Evolutionary conservation across 1,284 basidiomycete species (phyloP).

Genomic region (Mycosarcoma maydis): DNA sequence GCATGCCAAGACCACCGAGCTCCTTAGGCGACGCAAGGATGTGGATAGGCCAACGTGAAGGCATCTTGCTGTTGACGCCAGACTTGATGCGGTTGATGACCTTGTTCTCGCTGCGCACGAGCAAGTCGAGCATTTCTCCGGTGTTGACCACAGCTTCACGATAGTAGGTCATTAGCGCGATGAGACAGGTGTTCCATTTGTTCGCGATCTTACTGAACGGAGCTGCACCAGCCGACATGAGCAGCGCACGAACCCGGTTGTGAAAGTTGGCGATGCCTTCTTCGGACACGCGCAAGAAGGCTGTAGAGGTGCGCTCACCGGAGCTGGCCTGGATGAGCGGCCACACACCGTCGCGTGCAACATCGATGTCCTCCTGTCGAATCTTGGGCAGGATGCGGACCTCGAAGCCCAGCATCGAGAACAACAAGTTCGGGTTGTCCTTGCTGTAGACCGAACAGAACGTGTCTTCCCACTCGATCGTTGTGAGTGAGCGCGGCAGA

Average conservation of each 20-base stretch:
- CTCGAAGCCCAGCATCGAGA: slow-evolving; percentile 98
- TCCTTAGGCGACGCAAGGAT: slow-evolving; percentile 72
- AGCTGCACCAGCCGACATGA: slow-evolving; percentile 98
- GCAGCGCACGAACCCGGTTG: slow-evolving; percentile 82
- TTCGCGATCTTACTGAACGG: slow-evolving; percentile 99
- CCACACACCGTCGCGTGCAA: slow-evolving; percentile 98
- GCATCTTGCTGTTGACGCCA: slow-evolving; percentile 98
- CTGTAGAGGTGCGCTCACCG: slow-evolving; percentile 96
- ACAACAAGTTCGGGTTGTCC: slow-evolving; percentile 96
- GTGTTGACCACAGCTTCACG: slow-evolving; percentile 99
- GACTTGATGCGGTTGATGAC: slow-evolving; percentile 98
- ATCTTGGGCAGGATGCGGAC: slow-evolving; percentile 95
- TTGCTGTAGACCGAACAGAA: slow-evolving; percentile 82
- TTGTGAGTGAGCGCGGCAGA: slow-evolving; percentile 91
- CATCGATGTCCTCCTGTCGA: slow-evolving; percentile 91
- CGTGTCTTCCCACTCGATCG: slow-evolving; percentile 85
- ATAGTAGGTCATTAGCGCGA: slow-evolving; percentile 86
- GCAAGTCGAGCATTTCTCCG: slow-evolving; percentile 76
- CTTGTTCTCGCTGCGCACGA: slow-evolving; percentile 67
- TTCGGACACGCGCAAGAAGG: slow-evolving; percentile 95
- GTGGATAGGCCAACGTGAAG: slow-evolving; percentile 84
- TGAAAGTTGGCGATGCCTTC: slow-evolving; percentile 76
- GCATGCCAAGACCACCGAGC: slow-evolving; percentile 92
- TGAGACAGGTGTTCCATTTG: slow-evolving; percentile 93
- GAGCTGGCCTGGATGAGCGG: slow-evolving; percentile 91